These are phyloP conservation scores for Taphrina wiesneri DNA, from an alignment of 1,139 yeast genomes.

Conservation along the genomic window DNA sequence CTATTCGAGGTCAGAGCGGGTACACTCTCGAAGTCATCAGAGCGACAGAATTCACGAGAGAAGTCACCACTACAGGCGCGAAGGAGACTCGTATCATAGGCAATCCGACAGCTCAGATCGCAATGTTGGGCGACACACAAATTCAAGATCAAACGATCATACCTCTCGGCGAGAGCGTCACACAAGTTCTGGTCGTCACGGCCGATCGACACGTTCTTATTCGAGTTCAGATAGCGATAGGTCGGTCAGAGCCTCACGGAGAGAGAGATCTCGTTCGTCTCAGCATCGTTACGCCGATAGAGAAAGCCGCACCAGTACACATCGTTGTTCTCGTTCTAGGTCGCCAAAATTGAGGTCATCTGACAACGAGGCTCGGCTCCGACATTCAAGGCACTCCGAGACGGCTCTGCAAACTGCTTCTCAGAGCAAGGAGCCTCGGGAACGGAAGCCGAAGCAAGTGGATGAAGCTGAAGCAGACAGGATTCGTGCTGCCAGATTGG, in stretches of 20 bases:
- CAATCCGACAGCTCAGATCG: neutral
- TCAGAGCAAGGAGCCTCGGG: neutral
- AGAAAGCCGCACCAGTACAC: neutral
- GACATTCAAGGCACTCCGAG: neutral
- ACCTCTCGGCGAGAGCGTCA: neutral
- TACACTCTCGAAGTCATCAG: neutral
- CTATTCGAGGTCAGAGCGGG: neutral
- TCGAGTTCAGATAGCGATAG: neutral
- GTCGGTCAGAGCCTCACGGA: neutral
- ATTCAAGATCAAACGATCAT: neutral
- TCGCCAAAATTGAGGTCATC: neutral
- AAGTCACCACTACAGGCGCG: conserved; percentile 1
- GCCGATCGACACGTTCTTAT: neutral
- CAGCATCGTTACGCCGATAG: neutral
- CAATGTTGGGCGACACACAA: neutral
- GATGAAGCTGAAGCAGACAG: neutral
- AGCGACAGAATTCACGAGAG: neutral
- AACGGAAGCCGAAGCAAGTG: neutral
- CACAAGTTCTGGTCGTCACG: neutral
- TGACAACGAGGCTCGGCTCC: neutral
- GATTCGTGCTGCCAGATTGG: conserved; percentile 15
- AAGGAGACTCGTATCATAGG: neutral
- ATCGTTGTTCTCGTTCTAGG: neutral
- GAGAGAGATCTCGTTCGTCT: neutral
- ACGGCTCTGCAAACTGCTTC: neutral